Evolutionary conservation across 2,329 filamentous ascomycete species (phyloP), one percentile per base, ranked within the genome.

Genomic region (Colletotrichum graminicola): DNA sequence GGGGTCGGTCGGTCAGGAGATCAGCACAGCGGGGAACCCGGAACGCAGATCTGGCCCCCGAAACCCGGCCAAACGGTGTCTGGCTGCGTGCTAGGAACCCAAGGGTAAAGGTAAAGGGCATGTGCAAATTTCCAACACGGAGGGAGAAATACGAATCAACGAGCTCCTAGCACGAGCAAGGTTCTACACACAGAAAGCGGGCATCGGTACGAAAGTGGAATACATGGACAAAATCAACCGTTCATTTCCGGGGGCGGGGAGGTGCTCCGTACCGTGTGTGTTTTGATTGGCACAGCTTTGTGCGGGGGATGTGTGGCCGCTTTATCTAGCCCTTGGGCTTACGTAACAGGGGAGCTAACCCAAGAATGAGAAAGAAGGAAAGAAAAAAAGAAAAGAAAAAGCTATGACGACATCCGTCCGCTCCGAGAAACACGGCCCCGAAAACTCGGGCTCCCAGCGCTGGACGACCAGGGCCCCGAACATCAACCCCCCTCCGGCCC

Each of bases 401-500:
- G 21, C 34, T 18, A 71, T 62, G 68, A 71, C 68, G 68, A 67
- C 68, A 71, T 67, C 68, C 68, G 57, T 67, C 68, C 57, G 64
- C 68, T 71, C 68, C 68, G 68, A 52, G 57, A 62, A 57, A 26
- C 51, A 51, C 68, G 68, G 68, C 68, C 65, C 68, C 68, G 68
- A 67, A 71, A 67, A 54, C 51, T 62, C 67, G 67, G 64, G 18
- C 43, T 56, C 34, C 23, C 51, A 67, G 29, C n/a, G 26, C 43
- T 36, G 16, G 11, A 34, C 32, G 12, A 54, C 67, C 49, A 70
- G 62, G 56, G 56, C 5, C 57, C 49, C 64, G 67, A 52, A 57
- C 26, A 29, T 29, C 34, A 41, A 39, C 36, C 49, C 21, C 43
- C 43, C 7, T n/a, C 43, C 23, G 55, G n/a, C 21, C 34, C 45